phyloP scores from a whole-genome alignment of 176 grass and related monocot genomes.

The Metroxylon sagu region DNA sequence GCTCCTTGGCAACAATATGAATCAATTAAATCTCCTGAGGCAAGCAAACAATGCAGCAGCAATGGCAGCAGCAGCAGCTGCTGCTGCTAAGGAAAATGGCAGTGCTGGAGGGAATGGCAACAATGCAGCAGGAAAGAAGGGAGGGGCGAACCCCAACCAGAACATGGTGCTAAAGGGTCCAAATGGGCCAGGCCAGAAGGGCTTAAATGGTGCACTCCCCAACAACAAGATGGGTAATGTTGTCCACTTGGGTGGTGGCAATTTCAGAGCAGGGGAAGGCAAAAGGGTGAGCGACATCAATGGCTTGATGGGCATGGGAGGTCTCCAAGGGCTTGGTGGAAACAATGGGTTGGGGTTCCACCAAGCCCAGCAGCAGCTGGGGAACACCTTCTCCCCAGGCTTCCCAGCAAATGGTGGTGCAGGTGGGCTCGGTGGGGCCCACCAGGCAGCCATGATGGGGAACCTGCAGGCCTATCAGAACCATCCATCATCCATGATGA shows the following conservation, averaged over 20 bases:
- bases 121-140: too few species aligned
- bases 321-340: conserved; percentile 13
- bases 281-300: conserved; percentile 16
- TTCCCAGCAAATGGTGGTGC: conserved; percentile 27
- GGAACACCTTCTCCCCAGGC: conserved; percentile 22
- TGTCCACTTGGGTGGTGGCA: conserved; percentile 9
- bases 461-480: conserved; percentile 64
- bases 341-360: background rate
- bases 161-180: conserved; percentile 15
- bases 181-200: conserved; percentile 22
- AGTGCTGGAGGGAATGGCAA: conserved; percentile 23
- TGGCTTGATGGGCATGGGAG: conserved; percentile 43
- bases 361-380: background rate
- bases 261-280: too few species aligned
- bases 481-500: conserved; percentile 44
- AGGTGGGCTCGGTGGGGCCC: conserved; percentile 21
- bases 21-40: conserved; percentile 51
- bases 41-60: conserved; percentile 16
- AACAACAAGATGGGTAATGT: conserved; percentile 43
- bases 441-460: conserved; percentile 52
- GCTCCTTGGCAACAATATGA: conserved; percentile 48
- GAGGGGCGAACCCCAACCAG: conserved; percentile 25
- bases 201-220: conserved; percentile 32
- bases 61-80: too few species aligned
- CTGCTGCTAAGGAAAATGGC: conserved; percentile 29